Percentiles rank a stretch among this genome's conserved stretches.
Conservation (phyloP, 2,329 filamentous ascomycete genomes). For the Pseudonectria foliicola region DNA sequence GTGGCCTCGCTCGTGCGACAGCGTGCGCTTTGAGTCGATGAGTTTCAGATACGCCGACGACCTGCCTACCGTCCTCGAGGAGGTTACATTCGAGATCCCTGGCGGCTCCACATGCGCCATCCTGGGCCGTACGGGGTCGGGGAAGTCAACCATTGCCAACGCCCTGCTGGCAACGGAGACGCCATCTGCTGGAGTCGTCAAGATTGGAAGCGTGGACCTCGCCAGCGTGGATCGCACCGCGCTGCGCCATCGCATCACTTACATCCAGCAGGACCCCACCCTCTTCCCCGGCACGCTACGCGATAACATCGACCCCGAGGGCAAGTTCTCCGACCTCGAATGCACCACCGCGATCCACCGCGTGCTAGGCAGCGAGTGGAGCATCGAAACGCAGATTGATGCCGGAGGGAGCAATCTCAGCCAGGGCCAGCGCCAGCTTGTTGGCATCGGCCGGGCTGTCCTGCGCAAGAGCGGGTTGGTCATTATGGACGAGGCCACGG, state of each 20-base stretch:
- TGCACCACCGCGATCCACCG: slow-evolving; percentile 47
- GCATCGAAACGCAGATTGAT: slow-evolving; percentile 45
- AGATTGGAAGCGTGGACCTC: slow-evolving; percentile 48
- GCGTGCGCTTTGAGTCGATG: slow-evolving; percentile 69
- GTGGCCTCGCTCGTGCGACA: slow-evolving; percentile 68
- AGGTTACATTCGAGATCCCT: slow-evolving; percentile 66
- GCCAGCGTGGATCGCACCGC: slow-evolving; percentile 45
- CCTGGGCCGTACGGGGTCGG: slow-evolving; percentile 77
- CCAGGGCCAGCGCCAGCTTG: slow-evolving; percentile 56
- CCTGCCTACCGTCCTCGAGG: slow-evolving; percentile 63
- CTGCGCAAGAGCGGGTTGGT: slow-evolving; percentile 54
- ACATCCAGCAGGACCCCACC: slow-evolving; percentile 58
- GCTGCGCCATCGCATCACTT: slow-evolving; percentile 51
- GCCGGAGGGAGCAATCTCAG: slow-evolving; percentile 55
- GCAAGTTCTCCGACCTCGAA: slow-evolving; percentile 46
- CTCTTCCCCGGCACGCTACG: slow-evolving; percentile 52
- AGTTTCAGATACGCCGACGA: slow-evolving; percentile 74
- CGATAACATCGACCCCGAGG: slow-evolving; percentile 63
- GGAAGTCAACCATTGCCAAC: slow-evolving; percentile 71
- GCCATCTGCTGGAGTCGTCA: slow-evolving; percentile 43
- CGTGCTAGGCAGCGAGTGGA: slow-evolving; percentile 47
- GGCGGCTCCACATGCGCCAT: slow-evolving; percentile 56
- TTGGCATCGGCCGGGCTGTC: slow-evolving; percentile 53
- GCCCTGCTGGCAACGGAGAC: slow-evolving; percentile 50
- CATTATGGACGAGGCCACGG: slow-evolving; percentile 59